These are phyloP conservation scores for Eragrostis curvula DNA, from an alignment of 176 grass and related monocot species.

Conservation along the genomic window DNA sequence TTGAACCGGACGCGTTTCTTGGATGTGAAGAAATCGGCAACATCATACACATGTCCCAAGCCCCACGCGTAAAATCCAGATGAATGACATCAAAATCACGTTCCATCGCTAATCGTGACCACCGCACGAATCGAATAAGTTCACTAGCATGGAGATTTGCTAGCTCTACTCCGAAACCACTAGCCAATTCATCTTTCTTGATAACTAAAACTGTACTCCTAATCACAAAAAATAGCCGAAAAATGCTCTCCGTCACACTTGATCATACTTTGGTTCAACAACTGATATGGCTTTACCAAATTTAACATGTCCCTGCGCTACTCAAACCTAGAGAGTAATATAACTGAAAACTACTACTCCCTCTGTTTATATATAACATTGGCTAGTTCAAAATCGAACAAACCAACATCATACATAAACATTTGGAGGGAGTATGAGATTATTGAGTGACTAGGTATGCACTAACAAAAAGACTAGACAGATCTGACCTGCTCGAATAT, in stretches of 20 bases:
- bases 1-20: conserved; percentile 45
- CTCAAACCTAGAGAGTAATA: no score
- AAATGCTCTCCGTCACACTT: not conserved
- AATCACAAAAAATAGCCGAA: no score
- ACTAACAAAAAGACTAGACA: no score
- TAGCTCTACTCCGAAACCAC: not conserved
- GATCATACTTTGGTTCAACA: not conserved
- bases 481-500: no score
- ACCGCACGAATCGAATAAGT: not conserved
- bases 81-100: not conserved
- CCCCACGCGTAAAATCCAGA: conserved; percentile 28
- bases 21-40: conserved; percentile 13
- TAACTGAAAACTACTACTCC: no score
- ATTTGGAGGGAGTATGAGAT: no score
- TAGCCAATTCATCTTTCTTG: no score
- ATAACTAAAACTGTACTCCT: not conserved
- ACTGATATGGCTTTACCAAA: not conserved
- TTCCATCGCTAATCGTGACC: not conserved
- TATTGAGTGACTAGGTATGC: no score
- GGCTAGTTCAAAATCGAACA: no score
- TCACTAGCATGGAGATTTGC: not conserved
- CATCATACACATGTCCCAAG: not conserved
- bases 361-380: no score
- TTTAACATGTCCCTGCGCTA: not conserved
- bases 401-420: no score